Percentiles rank a stretch among this genome's conserved stretches.
Conservation (phyloP, 208 protist genomes). For the Wallacemonas sp. region DNA sequence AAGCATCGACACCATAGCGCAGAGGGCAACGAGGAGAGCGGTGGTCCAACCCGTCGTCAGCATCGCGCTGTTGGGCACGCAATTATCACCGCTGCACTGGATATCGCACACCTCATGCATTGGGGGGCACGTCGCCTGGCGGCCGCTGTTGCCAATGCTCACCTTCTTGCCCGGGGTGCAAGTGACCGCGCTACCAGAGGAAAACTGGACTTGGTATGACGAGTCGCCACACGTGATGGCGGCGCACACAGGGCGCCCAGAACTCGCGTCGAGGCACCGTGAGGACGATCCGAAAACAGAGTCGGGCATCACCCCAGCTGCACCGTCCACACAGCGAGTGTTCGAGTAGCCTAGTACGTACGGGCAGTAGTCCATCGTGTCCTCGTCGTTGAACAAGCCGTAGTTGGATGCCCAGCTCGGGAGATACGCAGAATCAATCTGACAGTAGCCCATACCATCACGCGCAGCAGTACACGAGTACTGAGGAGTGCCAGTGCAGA, state of each 20-base stretch:
- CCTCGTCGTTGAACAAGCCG: slow-evolving; percentile 34
- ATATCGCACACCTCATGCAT: slow-evolving; percentile 38
- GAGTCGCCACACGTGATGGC: slow-evolving; percentile 15
- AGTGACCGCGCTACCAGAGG: not conserved
- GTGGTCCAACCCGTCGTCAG: slow-evolving; percentile 1
- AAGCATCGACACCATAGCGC: not conserved
- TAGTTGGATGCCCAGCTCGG: slow-evolving; percentile 18
- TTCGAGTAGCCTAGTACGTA: slow-evolving; percentile 14
- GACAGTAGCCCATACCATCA: slow-evolving; percentile 22
- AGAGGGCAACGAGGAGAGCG: not conserved
- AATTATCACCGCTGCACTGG: not conserved
- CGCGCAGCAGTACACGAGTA: slow-evolving; percentile 33
- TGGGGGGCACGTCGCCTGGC: slow-evolving; percentile 33
- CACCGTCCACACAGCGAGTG: slow-evolving; percentile 14
- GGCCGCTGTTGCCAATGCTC: slow-evolving; percentile 7
- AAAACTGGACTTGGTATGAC: slow-evolving; percentile 13
- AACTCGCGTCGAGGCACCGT: slow-evolving; percentile 8
- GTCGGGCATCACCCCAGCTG: slow-evolving; percentile 4
- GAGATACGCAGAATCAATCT: not conserved
- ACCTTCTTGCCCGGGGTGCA: slow-evolving; percentile 10
- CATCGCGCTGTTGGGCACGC: not conserved
- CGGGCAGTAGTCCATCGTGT: slow-evolving; percentile 53
- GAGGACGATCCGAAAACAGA: slow-evolving; percentile 12
- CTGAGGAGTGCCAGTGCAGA: slow-evolving; percentile 15
- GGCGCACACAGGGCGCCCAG: slow-evolving; percentile 14